Evolutionary conservation across 305 asterid species (phyloP).

Genomic region (Rubia balearica): DNA sequence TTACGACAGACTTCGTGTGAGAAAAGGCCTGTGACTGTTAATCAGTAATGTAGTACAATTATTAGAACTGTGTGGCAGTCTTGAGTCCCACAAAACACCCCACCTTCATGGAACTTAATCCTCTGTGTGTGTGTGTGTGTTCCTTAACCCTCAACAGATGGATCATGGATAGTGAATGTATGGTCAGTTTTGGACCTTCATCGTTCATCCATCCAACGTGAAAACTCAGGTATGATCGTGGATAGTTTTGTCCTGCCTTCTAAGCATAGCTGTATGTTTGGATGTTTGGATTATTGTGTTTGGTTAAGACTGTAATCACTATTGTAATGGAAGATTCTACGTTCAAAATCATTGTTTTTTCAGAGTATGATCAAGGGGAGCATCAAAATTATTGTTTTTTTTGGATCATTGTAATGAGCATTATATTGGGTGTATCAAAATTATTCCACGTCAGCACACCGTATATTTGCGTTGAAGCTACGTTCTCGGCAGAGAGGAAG

Average conservation of each 20-base stretch:
- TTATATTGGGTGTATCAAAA: too few relatives aligned
- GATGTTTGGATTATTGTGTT: neutral
- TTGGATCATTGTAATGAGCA: neutral
- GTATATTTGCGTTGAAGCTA: neutral
- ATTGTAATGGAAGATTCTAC: too few relatives aligned
- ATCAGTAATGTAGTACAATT: slow-evolving; percentile 25
- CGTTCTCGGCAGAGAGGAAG: neutral
- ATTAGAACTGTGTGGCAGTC: slow-evolving; percentile 12
- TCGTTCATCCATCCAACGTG: neutral
- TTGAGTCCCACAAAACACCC: slow-evolving; percentile 3
- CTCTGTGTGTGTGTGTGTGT: neutral
- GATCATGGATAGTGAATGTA: neutral
- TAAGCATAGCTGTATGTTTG: neutral
- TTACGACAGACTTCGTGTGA: neutral
- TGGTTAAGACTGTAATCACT: neutral
- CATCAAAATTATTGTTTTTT: too few relatives aligned
- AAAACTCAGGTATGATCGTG: neutral
- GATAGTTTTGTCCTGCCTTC: neutral
- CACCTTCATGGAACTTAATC: neutral
- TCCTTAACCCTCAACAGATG: neutral
- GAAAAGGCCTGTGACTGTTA: slow-evolving; percentile 15
- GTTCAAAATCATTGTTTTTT: too few relatives aligned
- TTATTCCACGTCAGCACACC: neutral
- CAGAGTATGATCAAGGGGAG: too few relatives aligned
- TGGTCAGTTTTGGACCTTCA: neutral